Evolutionary conservation across 192 early-diverging fungal species (phyloP).

Genomic region (Gonapodya prolifera): DNA sequence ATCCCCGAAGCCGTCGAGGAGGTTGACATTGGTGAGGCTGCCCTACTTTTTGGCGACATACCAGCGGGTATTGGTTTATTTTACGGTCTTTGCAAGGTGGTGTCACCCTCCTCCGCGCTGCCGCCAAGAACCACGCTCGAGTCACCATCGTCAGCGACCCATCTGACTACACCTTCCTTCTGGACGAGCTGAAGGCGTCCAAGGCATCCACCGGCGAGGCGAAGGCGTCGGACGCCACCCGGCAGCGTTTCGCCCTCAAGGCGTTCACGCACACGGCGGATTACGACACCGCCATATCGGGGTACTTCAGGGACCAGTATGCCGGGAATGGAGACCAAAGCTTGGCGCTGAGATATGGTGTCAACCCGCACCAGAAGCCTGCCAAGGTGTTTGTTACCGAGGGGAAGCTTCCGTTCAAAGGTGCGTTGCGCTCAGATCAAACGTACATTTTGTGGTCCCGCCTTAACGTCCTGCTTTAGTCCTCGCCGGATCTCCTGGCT

Average conservation of each 20-base stretch:
- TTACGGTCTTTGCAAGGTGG: constrained; percentile 60
- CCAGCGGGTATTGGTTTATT: not conserved
- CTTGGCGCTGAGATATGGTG: constrained; percentile 86
- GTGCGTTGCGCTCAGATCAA: too few relatives aligned
- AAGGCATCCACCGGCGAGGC: constrained; percentile 21
- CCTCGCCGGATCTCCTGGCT: constrained; percentile 86
- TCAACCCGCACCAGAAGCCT: constrained; percentile 97
- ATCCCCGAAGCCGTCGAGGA: constrained; percentile 94
- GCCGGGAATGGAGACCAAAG: constrained; percentile 52
- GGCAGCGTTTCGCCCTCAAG: constrained; percentile 76
- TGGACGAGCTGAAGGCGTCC: constrained; percentile 52
- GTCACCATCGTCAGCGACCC: constrained; percentile 90
- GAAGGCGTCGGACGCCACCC: constrained; percentile 52
- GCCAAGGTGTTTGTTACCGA: constrained; percentile 80
- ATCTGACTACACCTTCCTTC: constrained; percentile 68
- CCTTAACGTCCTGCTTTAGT: constrained; percentile 29
- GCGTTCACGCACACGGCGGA: constrained; percentile 93
- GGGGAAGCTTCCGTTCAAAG: constrained; percentile 69
- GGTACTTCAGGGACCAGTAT: constrained; percentile 88
- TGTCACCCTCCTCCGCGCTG: constrained; percentile 92
- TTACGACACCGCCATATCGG: constrained; percentile 88
- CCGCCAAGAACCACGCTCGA: constrained; percentile 97
- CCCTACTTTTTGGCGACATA: too few relatives aligned
- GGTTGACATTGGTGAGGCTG: constrained; percentile 80
- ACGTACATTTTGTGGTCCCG: too few relatives aligned